Evolutionary conservation across 129 eudicot genomes (phyloP).

Genomic region (Artemisia argyi): DNA sequence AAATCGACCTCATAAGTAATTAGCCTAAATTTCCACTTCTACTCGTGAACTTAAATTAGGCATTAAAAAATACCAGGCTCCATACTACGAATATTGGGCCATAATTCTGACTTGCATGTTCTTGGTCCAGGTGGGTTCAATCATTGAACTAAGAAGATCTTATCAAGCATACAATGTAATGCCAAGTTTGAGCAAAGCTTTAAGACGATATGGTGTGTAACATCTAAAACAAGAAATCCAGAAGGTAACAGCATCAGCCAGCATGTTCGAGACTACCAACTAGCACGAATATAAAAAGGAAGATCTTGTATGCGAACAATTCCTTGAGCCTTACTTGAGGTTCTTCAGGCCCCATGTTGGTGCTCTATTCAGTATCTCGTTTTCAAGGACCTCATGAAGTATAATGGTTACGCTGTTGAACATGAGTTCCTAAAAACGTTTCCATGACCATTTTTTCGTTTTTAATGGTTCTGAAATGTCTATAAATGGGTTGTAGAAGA

Average conservation of each 20-base stretch:
- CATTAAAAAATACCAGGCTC: neutral
- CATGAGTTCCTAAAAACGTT: no score
- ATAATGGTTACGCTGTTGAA: no score
- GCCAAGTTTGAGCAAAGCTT: slow-evolving; percentile 89
- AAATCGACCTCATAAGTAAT: neutral
- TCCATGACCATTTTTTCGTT: no score
- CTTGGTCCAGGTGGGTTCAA: slow-evolving; percentile 82
- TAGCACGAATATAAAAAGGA: neutral
- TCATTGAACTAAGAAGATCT: slow-evolving; percentile 92
- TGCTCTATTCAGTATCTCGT: no score
- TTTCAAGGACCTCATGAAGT: no score
- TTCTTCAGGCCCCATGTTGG: no score
- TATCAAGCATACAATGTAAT: slow-evolving; percentile 97
- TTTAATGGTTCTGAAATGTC: no score
- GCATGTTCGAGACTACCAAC: neutral
- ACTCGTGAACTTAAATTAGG: neutral
- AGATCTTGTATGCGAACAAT: neutral
- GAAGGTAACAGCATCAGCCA: neutral
- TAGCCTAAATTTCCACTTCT: neutral
- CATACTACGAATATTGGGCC: neutral
- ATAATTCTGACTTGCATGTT: neutral
- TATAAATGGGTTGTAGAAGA: no score
- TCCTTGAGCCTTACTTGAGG: neutral
- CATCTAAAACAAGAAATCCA: neutral
- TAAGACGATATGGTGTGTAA: slow-evolving; percentile 77